These are phyloP conservation scores for Chaetomiaceae sp. DNA, from an alignment of 2,329 filamentous ascomycete genomes.

Conservation along the genomic window DNA sequence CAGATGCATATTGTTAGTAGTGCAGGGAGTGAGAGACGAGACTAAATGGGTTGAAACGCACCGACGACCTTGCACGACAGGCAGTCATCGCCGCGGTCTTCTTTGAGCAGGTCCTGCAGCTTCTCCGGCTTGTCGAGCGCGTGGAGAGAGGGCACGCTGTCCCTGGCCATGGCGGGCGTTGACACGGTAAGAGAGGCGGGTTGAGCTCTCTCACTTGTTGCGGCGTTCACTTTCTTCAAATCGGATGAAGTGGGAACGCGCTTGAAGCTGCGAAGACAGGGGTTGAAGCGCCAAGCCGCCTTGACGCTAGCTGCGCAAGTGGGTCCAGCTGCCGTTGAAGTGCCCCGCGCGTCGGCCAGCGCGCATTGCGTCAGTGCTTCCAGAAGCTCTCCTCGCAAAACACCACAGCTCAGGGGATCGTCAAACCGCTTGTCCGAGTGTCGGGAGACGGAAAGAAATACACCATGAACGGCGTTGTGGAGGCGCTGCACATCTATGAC, in stretches of 20 bases:
- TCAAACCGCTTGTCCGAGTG: not conserved
- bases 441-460: not conserved
- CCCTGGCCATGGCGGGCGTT: conserved; percentile 36
- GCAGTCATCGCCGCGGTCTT: conserved; percentile 60
- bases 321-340: too few species aligned
- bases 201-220: not conserved
- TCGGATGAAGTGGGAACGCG: too few species aligned
- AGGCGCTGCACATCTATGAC: conserved; percentile 95
- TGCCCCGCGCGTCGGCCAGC: not conserved
- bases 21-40: too few species aligned
- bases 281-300: too few species aligned
- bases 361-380: conserved; percentile 24
- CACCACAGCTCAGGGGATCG: not conserved
- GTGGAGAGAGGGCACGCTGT: conserved; percentile 43
- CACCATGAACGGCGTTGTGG: conserved; percentile 76
- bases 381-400: conserved; percentile 1
- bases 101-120: conserved; percentile 50
- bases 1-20: too few species aligned
- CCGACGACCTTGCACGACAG: conserved; percentile 65
- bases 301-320: too few species aligned
- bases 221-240: too few species aligned
- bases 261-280: too few species aligned
- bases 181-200: not conserved
- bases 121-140: conserved; percentile 56
- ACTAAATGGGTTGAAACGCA: conserved; percentile 37